Evolutionary conservation across 352 stramenopile species (phyloP), one percentile per base, ranked within the genome.

Genomic region (Phytopythium helicoides): DNA sequence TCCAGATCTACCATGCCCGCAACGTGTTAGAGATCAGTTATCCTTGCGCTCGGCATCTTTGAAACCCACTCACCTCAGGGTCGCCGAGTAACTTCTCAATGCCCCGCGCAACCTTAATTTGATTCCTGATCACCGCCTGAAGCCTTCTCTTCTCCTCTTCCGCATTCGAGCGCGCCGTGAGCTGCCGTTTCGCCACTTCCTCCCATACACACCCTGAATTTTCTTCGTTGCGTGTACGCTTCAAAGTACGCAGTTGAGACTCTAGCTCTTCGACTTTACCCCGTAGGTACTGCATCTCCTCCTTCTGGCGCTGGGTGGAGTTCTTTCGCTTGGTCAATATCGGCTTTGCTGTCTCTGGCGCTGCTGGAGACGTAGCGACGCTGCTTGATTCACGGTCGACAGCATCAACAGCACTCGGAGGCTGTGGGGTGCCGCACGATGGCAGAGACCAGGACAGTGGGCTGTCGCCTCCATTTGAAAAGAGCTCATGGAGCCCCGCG

Each of bases 211-310:
- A 10, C 5, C 28, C 9, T 33, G 28, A 9, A 9, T 9, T 33
- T 9, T 33, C 28, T 5, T 33, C 9, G 28, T 9, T 9, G 28
- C 28, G 28, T 9, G 5, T 33, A 10, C 28, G 28, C 40, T 47
- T 31, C 11, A 47, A 19, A 22, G 23, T 16, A 28, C 28, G 19
- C 0, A 47, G 40, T 19, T 47, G 19, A 16, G 40, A 14, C n/a
- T 47, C 40, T 10, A 47, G n/a, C 19, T 47, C 40, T 22, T 16
- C n/a, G 19, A 47, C 40, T 47, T 47, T 31, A 19, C 40, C 18
- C 23, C 40, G 40, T 10, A 47, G 40, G 28, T 26, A 47, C 19
- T 33, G 19, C 40, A 47, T 14, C 40, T 47, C 40, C 21, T 47
- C 40, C 9, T 33, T 33, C 28, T 33, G 28, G 28, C 28, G 28